Evolutionary conservation across 441 rosid genomes (phyloP), one percentile per base, ranked within the genome.

Genomic region (Corymbia citriodora): DNA sequence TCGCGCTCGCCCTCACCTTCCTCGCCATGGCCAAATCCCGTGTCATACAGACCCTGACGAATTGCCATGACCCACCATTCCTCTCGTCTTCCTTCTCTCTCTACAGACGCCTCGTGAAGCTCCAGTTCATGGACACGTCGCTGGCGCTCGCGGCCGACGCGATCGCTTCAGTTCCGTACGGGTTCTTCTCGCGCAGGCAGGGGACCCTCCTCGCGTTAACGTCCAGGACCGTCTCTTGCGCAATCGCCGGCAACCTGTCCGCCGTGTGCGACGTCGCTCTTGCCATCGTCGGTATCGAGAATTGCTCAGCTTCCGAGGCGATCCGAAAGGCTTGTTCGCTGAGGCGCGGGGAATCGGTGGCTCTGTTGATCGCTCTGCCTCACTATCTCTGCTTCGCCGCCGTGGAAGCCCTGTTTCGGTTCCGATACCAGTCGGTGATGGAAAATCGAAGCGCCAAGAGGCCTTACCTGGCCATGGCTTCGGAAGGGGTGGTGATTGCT

Each of bases 11-110:
- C 36, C 86, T 92, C 25, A 88, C 92, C n/a, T 91, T 90, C 12
- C 92, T 93, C 90, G 86, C 89, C 63, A 88, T 93, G 25, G 92
- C 94, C 36, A 92, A 94, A 91, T 89, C 93, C 81, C 92, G 87
- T 7, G 89, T 91, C 89, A 88, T 94, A 6, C 89, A 79, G 87
- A 54, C 88, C 63, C 89, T 94, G 55, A 13, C 31, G 21, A 89
- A 92, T 86, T 91, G 72, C 57, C 89, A 81, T 0, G 89, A 82
- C 40, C 90, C 89, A 52, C 55, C 89, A 36, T 55, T 65, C 33
- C n/a, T 70, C 45, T 87, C 21, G 68, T 91, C 87, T 53, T 86
- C 49, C 53, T 54, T 50, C 17, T 55, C 87, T 52, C 89, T 72
- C 36, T 57, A 87, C 70, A 50, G 49, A 57, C 89, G 90, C 83